Conservation (phyloP, 1,284 basidiomycete species). For the Boletus austroedulis region DNA sequence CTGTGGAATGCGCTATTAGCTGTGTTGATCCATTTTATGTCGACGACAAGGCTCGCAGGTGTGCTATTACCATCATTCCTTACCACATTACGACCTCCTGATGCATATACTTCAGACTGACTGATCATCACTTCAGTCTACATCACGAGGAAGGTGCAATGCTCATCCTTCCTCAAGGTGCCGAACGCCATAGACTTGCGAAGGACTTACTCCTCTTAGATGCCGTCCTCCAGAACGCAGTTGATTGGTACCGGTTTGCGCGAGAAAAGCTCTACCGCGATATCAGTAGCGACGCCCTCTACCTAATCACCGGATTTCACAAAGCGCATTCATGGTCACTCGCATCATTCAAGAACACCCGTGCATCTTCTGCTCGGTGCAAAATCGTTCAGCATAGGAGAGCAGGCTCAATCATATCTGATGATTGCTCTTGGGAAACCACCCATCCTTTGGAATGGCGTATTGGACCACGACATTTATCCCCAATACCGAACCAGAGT, state of each 20-base stretch:
- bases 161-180: constrained; percentile 15
- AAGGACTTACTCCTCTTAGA: constrained; percentile 4
- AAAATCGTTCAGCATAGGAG: neutral
- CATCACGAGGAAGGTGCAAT: constrained; percentile 8
- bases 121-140: too few species aligned
- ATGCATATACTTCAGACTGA: neutral
- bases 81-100: neutral
- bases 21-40: too few species aligned
- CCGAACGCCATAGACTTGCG: constrained; percentile 7
- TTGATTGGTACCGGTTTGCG: constrained; percentile 17
- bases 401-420: neutral
- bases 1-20: too few species aligned
- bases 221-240: constrained; percentile 1
- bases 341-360: constrained; percentile 10
- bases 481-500: neutral
- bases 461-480: neutral
- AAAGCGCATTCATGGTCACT: constrained; percentile 18
- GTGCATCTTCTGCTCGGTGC: neutral
- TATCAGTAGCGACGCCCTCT: constrained; percentile 14
- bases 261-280: constrained; percentile 5
- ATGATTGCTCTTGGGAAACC: neutral
- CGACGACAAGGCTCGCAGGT: too few species aligned
- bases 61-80: neutral
- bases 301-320: constrained; percentile 15
- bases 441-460: neutral